phyloP scores from a whole-genome alignment of 2,329 filamentous ascomycete genomes.

The Trichoderma asperellum region DNA sequence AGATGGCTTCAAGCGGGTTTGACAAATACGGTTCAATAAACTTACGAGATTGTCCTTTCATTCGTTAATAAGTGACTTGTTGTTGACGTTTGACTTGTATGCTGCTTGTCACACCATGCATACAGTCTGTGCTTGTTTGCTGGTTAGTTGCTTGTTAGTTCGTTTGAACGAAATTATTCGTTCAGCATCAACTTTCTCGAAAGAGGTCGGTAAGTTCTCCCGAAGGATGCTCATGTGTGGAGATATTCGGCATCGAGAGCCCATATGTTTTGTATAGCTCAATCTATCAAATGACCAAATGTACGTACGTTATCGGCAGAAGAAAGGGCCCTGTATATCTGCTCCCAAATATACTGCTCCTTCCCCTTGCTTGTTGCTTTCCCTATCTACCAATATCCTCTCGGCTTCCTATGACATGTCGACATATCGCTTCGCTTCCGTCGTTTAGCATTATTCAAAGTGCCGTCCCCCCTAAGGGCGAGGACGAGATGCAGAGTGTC shows the following conservation, averaged over 20 bases:
- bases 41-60: background rate
- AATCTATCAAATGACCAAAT: constrained; percentile 25
- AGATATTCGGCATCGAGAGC: background rate
- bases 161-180: background rate
- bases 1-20: background rate
- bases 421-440: constrained; percentile 23
- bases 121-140: background rate
- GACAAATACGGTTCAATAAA: background rate
- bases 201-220: background rate
- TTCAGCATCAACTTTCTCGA: background rate
- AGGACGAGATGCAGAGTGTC: constrained; percentile 95
- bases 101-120: background rate
- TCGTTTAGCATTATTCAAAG: constrained; percentile 28
- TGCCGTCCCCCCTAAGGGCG: constrained; percentile 75
- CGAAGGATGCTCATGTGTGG: background rate
- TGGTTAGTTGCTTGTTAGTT: background rate
- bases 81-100: background rate
- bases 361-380: background rate
- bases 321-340: background rate
- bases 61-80: background rate
- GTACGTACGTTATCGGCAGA: constrained; percentile 8
- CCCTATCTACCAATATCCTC: constrained; percentile 2
- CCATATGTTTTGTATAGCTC: constrained; percentile 9
- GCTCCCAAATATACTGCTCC: background rate
- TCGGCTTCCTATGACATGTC: constrained; percentile 18